Percentiles rank a stretch among this genome's conserved stretches.
phyloP scores from a whole-genome alignment of 2,329 filamentous ascomycete species.

The Hypoxylon sp. region DNA sequence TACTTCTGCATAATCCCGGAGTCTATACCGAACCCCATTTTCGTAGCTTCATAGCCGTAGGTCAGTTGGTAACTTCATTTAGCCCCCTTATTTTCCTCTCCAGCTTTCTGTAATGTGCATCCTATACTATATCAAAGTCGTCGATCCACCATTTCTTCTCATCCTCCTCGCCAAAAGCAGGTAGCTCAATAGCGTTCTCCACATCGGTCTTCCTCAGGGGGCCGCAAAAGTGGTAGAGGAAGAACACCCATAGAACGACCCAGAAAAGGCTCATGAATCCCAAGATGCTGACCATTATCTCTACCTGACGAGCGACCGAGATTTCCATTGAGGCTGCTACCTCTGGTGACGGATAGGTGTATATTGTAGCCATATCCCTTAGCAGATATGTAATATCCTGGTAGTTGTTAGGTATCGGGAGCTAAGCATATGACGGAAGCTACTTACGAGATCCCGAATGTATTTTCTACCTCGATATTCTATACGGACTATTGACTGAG shows the following conservation, averaged over 20 bases:
- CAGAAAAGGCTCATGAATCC: constrained; percentile 31
- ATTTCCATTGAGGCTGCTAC: constrained; percentile 21
- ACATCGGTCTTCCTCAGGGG: constrained; percentile 18
- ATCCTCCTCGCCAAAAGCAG: not conserved
- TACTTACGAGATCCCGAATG: not conserved
- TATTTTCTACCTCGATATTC: not conserved
- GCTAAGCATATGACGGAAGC: not conserved
- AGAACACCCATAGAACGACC: constrained; percentile 24
- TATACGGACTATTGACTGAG: constrained; percentile 20
- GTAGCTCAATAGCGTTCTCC: constrained; percentile 30
- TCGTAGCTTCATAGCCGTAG: not conserved
- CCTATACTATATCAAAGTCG: constrained; percentile 17
- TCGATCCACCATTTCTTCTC: constrained; percentile 38
- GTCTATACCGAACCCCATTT: not conserved
- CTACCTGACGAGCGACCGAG: constrained; percentile 20
- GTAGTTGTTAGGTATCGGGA: not conserved
- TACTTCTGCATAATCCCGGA: not conserved
- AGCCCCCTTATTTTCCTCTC: not conserved
- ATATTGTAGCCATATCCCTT: constrained; percentile 20
- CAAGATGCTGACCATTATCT: constrained; percentile 24
- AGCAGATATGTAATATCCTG: constrained; percentile 17
- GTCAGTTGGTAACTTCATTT: not conserved
- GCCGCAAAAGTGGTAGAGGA: constrained; percentile 35
- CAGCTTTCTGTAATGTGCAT: not conserved
- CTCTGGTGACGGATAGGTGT: constrained; percentile 14